A percentile compares a stretch with the other conserved stretches of the same genome.
Evolutionary conservation across 192 early-diverging fungal genomes (phyloP).

Genomic region (Backusella tarrabulga): DNA sequence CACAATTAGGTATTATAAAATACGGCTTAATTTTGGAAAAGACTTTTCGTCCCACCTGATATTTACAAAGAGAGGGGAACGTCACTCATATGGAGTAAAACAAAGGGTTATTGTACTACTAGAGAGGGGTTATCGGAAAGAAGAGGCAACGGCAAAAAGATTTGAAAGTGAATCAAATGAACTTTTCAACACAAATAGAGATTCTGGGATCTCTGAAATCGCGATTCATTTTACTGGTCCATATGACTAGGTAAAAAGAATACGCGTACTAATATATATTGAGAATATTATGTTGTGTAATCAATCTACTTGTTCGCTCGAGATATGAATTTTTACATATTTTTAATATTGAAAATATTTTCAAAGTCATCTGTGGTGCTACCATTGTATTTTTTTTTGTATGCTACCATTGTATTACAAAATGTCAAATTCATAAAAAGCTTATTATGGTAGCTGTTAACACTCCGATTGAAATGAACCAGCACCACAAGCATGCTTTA

Average conservation of each 20-base stretch:
- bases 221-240: constrained; percentile 37
- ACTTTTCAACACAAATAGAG: constrained; percentile 31
- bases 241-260: constrained; percentile 38
- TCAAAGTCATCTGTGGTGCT: constrained; percentile 51
- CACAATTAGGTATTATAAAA: too few species aligned
- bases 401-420: constrained; percentile 69
- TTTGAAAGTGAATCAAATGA: constrained; percentile 38
- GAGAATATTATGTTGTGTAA: neutral
- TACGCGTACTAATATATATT: neutral
- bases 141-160: constrained; percentile 41
- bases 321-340: neutral
- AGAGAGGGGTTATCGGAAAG: constrained; percentile 18
- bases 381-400: constrained; percentile 80
- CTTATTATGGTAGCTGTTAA: constrained; percentile 27
- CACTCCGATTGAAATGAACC: constrained; percentile 2
- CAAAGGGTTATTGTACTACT: constrained; percentile 30
- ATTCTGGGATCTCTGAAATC: constrained; percentile 25
- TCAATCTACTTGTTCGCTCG: neutral
- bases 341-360: neutral
- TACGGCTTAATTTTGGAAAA: too few species aligned
- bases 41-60: too few species aligned
- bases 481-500: constrained; percentile 78
- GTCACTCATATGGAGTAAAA: neutral
- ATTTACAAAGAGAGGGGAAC: neutral
- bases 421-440: constrained; percentile 69